Evolutionary conservation across 768 basidiomycete species (phyloP), one percentile per base, ranked within the genome.

Genomic region (Naganishia antarctica): DNA sequence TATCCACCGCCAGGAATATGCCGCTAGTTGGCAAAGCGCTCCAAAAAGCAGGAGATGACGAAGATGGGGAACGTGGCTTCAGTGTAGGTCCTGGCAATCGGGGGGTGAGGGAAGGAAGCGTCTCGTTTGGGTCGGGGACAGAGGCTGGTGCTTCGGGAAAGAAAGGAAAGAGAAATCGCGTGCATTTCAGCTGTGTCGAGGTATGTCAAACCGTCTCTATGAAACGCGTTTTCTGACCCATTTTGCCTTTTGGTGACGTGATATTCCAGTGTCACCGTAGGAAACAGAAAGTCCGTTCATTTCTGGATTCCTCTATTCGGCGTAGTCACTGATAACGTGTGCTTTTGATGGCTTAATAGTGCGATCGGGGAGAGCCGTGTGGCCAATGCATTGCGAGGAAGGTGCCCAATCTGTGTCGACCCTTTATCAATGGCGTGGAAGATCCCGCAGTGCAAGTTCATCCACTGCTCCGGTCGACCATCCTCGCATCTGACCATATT

Each of bases 351-450:
- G 25, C 18, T 46, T 32, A 11, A 25, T 28, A 47, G 37, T 76
- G 73, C 51, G 72, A 72, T 64, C 59, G 72, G 43, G 70, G 72
- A 62, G 68, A 77, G 62, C 76, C 76, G 3, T 77, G 73, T 58
- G 71, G 71, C 11, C 75, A 78, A 58, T 77, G 78, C 63, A 73
- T 78, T 15, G 75, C 74, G 5, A 67, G 78, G 25, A 71, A 74
- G 45, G 78, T 78, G 0, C 78, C 78, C 0, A 76, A 78, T 65
- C 72, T 78, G 2, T 78, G 78, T 60, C 51, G 78, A 58, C 76
- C 76, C 7, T 78, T 78, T 66, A 64, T 78, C 40, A 77, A 76
- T 64, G 76, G 76, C 4, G 73, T 71, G 4, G 75, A 78, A 49
- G 77, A 76, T 67, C 74, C 76, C 0, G 68, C 69, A 16, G 59